phyloP scores from a whole-genome alignment of 225 moss, liverwort and hornwort species.

The Polytrichum formosum region DNA sequence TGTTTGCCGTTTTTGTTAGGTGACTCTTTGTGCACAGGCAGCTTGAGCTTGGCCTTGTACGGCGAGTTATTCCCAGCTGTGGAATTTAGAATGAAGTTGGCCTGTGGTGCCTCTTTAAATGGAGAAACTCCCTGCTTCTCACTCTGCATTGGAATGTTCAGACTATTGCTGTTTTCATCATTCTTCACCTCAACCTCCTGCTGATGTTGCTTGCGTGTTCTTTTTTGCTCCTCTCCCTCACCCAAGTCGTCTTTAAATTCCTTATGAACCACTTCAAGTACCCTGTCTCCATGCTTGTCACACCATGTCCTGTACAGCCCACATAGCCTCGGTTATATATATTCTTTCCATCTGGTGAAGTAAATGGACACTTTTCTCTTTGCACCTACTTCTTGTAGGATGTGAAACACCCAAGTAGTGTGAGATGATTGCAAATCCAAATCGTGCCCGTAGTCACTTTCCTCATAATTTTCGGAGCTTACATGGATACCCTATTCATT shows the following conservation, averaged over 20 bases:
- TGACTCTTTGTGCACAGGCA: slow-evolving; percentile 10
- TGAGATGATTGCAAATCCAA: too few relatives aligned
- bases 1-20: not conserved
- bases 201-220: slow-evolving; percentile 7
- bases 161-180: slow-evolving; percentile 1
- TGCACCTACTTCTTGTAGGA: too few relatives aligned
- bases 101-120: not conserved
- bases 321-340: not conserved
- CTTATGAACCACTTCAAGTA: slow-evolving; percentile 65
- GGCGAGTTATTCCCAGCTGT: not conserved
- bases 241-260: slow-evolving; percentile 53
- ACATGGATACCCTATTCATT: too few relatives aligned
- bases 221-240: slow-evolving; percentile 40
- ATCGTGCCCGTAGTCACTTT: too few relatives aligned
- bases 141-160: not conserved
- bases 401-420: too few relatives aligned
- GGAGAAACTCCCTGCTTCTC: not conserved
- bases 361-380: too few relatives aligned
- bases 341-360: too few relatives aligned
- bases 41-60: slow-evolving; percentile 1
- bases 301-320: slow-evolving; percentile 49
- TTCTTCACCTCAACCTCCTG: slow-evolving; percentile 2
- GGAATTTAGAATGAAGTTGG: not conserved
- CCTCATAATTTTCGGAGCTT: too few relatives aligned
- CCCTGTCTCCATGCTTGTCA: slow-evolving; percentile 57